Base-by-base conservation (phyloP, 768 basidiomycete genomes). In the Mycena pura region DNA sequence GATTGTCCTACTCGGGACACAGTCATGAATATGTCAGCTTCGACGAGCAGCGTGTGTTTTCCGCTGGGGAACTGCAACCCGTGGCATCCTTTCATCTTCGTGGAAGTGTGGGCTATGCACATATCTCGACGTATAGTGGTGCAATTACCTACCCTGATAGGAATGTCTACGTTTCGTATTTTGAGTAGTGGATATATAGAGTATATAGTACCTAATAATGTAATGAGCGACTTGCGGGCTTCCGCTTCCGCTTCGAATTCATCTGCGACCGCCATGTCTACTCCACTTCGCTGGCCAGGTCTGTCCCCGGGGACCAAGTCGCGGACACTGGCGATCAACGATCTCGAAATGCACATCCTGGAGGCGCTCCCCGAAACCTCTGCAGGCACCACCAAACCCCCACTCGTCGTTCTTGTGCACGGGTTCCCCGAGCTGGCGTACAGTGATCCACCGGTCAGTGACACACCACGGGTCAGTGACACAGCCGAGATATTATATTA, bases 381-480 rank as follows among this genome's bases (percentile, higher is more conserved):
- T 65, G 38, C 54, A 60, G 25, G 3, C 31, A 45, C 56, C 60
- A 40, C 44, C 39, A 48, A 73, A 21, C 71, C 75, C 5, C 84
- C 82, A 1, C 77, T 89, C 14, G 66, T 88, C 44, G 53, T 89
- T 28, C 82, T 90, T 22, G 69, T 89, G 2, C 87, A 89, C 62
- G 88, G 87, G 39, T 89, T 89, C 69, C 87, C 87, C 10, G 87
- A 89, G 66, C 77, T 89, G 6, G 82, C 86, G 3, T n/a, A n/a
- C n/a, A n/a, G n/a, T n/a, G n/a, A n/a, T n/a, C n/a, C n/a, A n/a
- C n/a, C n/a, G n/a, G n/a, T n/a, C n/a, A n/a, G n/a, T n/a, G n/a
- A n/a, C n/a, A n/a, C n/a, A n/a, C n/a, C n/a, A n/a, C n/a, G n/a
- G n/a, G n/a, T n/a, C n/a, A n/a, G n/a, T n/a, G n/a, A n/a, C n/a